Conservation (phyloP, 306 rosid genomes). For the Nissolia schottii region DNA sequence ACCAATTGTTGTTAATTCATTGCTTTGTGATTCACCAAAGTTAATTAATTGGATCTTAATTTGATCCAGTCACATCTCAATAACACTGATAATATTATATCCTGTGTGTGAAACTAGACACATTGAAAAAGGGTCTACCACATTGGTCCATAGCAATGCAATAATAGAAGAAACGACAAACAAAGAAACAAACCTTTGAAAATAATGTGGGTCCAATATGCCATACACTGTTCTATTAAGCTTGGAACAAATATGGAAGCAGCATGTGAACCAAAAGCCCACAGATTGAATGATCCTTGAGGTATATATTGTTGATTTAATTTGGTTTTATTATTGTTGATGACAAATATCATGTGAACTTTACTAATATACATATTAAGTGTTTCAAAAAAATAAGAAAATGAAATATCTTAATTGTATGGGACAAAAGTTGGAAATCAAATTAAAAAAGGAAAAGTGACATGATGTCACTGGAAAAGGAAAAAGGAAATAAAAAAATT, state of each 20-base stretch:
- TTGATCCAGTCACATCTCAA: neutral
- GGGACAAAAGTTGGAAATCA: no score
- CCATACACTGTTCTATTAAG: constrained; percentile 30
- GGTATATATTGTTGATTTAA: no score
- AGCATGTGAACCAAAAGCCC: constrained; percentile 29
- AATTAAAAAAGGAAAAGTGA: no score
- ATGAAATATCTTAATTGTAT: no score
- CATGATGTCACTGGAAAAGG: no score
- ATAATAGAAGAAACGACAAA: constrained; percentile 27
- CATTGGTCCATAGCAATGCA: constrained; percentile 1
- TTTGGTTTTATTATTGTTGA: no score
- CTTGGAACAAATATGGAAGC: constrained; percentile 16
- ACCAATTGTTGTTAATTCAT: neutral
- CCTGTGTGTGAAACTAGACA: neutral
- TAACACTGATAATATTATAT: neutral
- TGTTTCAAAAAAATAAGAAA: no score
- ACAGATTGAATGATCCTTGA: constrained; percentile 6
- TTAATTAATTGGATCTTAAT: neutral
- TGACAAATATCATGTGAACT: no score
- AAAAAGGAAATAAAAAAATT: no score
- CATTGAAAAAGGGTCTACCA: neutral
- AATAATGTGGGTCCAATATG: constrained; percentile 32
- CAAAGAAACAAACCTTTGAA: constrained; percentile 22
- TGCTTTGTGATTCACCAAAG: neutral
- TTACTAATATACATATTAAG: no score